These are phyloP conservation scores for Spergularia bocconei DNA, from an alignment of 148 eudicot genomes.

Conservation along the genomic window DNA sequence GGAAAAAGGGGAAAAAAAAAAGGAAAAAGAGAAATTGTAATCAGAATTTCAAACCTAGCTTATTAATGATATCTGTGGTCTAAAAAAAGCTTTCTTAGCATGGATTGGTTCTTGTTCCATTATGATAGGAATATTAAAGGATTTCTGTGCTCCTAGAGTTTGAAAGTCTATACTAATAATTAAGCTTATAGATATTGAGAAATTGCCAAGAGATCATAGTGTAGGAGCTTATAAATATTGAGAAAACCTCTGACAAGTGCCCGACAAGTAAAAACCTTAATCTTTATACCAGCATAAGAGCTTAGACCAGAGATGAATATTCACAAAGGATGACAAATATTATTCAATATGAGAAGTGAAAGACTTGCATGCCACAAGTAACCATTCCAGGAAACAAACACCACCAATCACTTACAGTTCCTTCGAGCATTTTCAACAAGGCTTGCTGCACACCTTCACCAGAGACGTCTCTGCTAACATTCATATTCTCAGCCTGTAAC, in stretches of 20 bases:
- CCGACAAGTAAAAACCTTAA: background rate
- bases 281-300: background rate
- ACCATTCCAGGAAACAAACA: constrained; percentile 11
- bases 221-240: background rate
- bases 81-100: too few species aligned
- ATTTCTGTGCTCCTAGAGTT: too few species aligned
- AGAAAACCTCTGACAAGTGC: background rate
- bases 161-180: background rate
- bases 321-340: background rate
- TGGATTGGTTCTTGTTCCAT: too few species aligned
- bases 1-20: too few species aligned
- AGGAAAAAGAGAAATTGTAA: too few species aligned
- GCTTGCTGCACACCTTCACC: constrained; percentile 99
- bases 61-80: too few species aligned
- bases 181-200: constrained; percentile 1
- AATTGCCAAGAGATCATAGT: background rate
- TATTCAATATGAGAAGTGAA: background rate
- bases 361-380: constrained; percentile 2
- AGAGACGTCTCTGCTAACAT: constrained; percentile 86
- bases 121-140: too few species aligned
- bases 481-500: constrained; percentile 76
- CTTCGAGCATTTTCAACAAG: constrained; percentile 90
- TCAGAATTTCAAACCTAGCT: too few species aligned
- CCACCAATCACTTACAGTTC: constrained; percentile 64
- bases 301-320: background rate